Conservation (phyloP, 306 rosid genomes). For the Neltuma alba region DNA sequence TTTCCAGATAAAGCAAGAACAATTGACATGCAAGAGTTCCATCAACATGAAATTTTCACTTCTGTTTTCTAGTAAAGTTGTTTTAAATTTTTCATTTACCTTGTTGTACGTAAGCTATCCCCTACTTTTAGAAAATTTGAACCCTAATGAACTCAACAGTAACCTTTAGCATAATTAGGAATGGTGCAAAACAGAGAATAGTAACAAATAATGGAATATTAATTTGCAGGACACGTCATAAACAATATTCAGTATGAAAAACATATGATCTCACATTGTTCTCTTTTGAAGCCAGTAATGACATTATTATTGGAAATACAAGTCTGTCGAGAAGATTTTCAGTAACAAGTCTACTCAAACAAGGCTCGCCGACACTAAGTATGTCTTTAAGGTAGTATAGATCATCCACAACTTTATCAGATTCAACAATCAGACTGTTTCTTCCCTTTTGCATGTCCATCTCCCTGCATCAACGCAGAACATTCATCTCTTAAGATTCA, state of each 20-base stretch:
- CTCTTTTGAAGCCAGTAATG: slow-evolving; percentile 54
- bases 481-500: slow-evolving; percentile 22
- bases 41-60: slow-evolving; percentile 20
- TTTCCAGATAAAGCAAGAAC: not conserved
- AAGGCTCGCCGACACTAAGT: slow-evolving; percentile 53
- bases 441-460: slow-evolving; percentile 46
- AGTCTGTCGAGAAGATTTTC: slow-evolving; percentile 70
- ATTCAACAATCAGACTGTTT: slow-evolving; percentile 57
- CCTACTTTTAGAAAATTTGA: slow-evolving; percentile 14
- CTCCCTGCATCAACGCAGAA: slow-evolving; percentile 55
- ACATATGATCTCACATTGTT: slow-evolving; percentile 69
- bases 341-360: slow-evolving; percentile 53
- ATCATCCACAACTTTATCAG: slow-evolving; percentile 69
- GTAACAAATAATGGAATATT: slow-evolving; percentile 27
- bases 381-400: slow-evolving; percentile 80
- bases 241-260: not conserved
- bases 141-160: slow-evolving; percentile 28
- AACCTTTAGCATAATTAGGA: slow-evolving; percentile 18
- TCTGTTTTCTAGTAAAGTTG: slow-evolving; percentile 13
- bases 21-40: slow-evolving; percentile 29
- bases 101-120: not conserved
- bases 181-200: slow-evolving; percentile 8
- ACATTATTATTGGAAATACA: slow-evolving; percentile 61
- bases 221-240: slow-evolving; percentile 18
- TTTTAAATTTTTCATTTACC: not conserved